These are phyloP conservation scores for Exophiala lecanii-corni DNA, from an alignment of 2,329 filamentous ascomycete species.

Conservation along the genomic window DNA sequence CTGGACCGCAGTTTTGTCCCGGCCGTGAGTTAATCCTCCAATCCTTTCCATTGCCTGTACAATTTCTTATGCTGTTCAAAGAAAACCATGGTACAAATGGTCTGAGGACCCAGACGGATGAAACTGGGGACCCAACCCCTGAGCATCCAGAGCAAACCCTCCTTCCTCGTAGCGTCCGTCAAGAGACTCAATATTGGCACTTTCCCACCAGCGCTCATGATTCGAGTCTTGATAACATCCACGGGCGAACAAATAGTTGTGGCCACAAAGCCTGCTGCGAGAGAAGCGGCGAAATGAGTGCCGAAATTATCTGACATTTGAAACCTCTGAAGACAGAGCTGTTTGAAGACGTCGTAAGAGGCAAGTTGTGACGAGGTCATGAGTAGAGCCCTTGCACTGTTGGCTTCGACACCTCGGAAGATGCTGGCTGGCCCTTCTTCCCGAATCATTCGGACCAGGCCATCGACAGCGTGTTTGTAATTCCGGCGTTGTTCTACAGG, in stretches of 20 bases:
- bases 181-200: conserved; percentile 46
- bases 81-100: conserved; percentile 62
- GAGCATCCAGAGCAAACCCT: conserved; percentile 62
- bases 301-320: conserved; percentile 52
- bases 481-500: conserved; percentile 70
- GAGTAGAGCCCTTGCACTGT: conserved; percentile 58
- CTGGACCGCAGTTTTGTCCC: too few species aligned
- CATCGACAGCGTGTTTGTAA: conserved; percentile 85
- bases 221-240: conserved; percentile 62
- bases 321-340: conserved; percentile 48
- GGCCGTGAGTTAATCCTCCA: conserved; percentile 20
- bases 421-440: conserved; percentile 72
- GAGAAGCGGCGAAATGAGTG: conserved; percentile 60
- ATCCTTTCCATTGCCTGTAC: conserved; percentile 44
- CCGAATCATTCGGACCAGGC: conserved; percentile 77
- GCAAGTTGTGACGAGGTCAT: conserved; percentile 63
- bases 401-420: conserved; percentile 71
- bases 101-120: conserved; percentile 61
- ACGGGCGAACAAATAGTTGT: conserved; percentile 64
- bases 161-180: conserved; percentile 50
- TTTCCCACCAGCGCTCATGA: conserved; percentile 54
- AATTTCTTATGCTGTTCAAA: conserved; percentile 65
- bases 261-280: conserved; percentile 61
- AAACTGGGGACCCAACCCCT: conserved; percentile 65
- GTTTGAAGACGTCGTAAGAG: conserved; percentile 62